Evolutionary conservation across 2,329 filamentous ascomycete genomes (phyloP).

Genomic region (Alternaria gansuensis): DNA sequence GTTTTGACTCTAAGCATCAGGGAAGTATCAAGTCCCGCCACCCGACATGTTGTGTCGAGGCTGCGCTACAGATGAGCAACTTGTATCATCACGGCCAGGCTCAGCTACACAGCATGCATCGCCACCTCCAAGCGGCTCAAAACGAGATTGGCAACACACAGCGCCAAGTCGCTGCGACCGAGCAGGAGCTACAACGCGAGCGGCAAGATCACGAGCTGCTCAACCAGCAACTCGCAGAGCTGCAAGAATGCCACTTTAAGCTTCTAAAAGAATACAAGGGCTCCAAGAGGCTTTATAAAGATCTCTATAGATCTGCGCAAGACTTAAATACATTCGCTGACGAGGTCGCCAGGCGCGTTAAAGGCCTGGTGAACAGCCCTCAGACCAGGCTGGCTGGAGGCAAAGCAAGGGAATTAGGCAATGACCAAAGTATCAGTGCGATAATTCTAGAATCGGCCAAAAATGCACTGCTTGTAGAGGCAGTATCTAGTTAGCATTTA

Average conservation of each 20-base stretch:
- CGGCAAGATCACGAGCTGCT: constrained; percentile 2
- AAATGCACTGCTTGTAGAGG: constrained; percentile 19
- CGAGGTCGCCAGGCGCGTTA: constrained; percentile 11
- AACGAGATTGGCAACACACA: constrained; percentile 4
- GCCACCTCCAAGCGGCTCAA: constrained; percentile 1
- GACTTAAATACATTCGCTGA: constrained; percentile 6
- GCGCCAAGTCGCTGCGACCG: background rate
- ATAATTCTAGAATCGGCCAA: constrained; percentile 26
- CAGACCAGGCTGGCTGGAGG: constrained; percentile 1
- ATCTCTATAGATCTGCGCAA: constrained; percentile 12
- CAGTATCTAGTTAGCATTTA: constrained; percentile 8
- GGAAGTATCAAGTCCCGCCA: constrained; percentile 2
- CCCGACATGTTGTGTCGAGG: constrained; percentile 12
- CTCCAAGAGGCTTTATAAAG: background rate
- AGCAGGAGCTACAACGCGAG: constrained; percentile 10
- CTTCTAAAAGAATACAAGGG: constrained; percentile 15
- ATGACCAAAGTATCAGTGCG: constrained; percentile 21
- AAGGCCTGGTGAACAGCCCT: constrained; percentile 16
- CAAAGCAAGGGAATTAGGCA: background rate
- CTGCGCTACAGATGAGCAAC: constrained; percentile 9
- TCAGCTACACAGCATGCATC: constrained; percentile 10
- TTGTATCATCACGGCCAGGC: constrained; percentile 8
- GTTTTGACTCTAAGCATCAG: constrained; percentile 5
- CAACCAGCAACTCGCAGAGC: constrained; percentile 20
- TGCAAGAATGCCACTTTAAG: constrained; percentile 13